Conservation (phyloP, 2,329 filamentous ascomycete genomes). For the Aureobasidium sp. region DNA sequence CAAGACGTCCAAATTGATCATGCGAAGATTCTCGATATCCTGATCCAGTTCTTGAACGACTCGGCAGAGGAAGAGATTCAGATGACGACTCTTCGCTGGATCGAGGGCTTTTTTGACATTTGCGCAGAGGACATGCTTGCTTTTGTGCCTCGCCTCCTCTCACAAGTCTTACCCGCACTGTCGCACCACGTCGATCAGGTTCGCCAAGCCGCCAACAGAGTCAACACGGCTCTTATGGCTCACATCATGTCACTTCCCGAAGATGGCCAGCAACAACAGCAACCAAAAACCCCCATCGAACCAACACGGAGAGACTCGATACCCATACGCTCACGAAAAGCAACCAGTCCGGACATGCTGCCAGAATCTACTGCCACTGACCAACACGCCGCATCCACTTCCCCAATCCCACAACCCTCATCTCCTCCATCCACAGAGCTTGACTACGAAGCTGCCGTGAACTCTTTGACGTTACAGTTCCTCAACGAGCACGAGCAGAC, state of each 20-base stretch:
- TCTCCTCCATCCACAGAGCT: constrained; percentile 56
- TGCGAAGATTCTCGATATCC: constrained; percentile 79
- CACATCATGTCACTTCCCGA: constrained; percentile 88
- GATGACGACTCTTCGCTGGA: constrained; percentile 85
- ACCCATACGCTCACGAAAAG: constrained; percentile 17
- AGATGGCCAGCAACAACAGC: constrained; percentile 30
- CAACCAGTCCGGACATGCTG: background rate
- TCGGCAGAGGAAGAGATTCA: constrained; percentile 84
- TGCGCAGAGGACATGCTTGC: constrained; percentile 93
- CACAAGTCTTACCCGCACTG: constrained; percentile 87
- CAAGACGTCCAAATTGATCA: constrained; percentile 96
- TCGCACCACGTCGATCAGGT: constrained; percentile 86
- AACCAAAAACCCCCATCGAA: constrained; percentile 11
- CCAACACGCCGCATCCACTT: background rate
- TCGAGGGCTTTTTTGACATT: constrained; percentile 93
- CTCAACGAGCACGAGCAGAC: constrained; percentile 96
- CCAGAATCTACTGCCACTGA: background rate
- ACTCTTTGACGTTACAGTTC: constrained; percentile 84
- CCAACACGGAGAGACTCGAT: constrained; percentile 31
- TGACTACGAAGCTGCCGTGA: constrained; percentile 94
- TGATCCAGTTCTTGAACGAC: constrained; percentile 81
- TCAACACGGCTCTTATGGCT: constrained; percentile 85
- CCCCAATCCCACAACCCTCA: constrained; percentile 17
- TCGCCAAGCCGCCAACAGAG: constrained; percentile 74
- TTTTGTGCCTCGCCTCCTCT: constrained; percentile 85